Evolutionary conservation across 2,329 filamentous ascomycete species (phyloP).

Genomic region (Pseudovirgaria hyperparasitica): DNA sequence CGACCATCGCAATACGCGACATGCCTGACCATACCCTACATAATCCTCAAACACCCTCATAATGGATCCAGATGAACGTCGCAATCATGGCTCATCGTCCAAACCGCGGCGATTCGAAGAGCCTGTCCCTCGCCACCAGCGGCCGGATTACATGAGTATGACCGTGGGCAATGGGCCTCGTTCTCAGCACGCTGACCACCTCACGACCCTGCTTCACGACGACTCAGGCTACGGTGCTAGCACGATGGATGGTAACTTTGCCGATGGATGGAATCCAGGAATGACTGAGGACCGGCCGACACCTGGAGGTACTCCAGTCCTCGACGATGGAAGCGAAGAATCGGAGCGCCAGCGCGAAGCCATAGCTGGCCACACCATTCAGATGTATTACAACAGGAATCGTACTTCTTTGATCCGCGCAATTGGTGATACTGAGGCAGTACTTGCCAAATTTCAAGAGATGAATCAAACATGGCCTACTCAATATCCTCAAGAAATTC

Average conservation of each 20-base stretch:
- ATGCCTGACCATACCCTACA: slow-evolving; percentile 14
- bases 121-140: slow-evolving; percentile 13
- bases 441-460: slow-evolving; percentile 69
- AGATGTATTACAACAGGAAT: slow-evolving; percentile 91
- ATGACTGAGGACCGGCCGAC: slow-evolving; percentile 45
- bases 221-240: slow-evolving; percentile 92
- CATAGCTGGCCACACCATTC: slow-evolving; percentile 74
- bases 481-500: slow-evolving; percentile 82
- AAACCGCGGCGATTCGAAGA: slow-evolving; percentile 12
- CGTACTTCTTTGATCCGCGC: slow-evolving; percentile 74
- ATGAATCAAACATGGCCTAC: slow-evolving; percentile 91
- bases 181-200: slow-evolving; percentile 65
- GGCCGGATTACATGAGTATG: slow-evolving; percentile 70
- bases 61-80: slow-evolving; percentile 18
- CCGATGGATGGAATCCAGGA: slow-evolving; percentile 40
- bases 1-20: no score
- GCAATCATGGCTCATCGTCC: slow-evolving; percentile 12
- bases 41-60: slow-evolving; percentile 8
- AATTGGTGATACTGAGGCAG: slow-evolving; percentile 76
- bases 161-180: slow-evolving; percentile 74
- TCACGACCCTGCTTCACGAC: slow-evolving; percentile 69
- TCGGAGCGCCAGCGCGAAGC: slow-evolving; percentile 51
- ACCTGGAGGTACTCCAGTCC: slow-evolving; percentile 40
- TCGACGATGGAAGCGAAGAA: slow-evolving; percentile 34
- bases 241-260: slow-evolving; percentile 49